Evolutionary conservation across 345 rosid species (phyloP).

Genomic region (Salix dunnii): DNA sequence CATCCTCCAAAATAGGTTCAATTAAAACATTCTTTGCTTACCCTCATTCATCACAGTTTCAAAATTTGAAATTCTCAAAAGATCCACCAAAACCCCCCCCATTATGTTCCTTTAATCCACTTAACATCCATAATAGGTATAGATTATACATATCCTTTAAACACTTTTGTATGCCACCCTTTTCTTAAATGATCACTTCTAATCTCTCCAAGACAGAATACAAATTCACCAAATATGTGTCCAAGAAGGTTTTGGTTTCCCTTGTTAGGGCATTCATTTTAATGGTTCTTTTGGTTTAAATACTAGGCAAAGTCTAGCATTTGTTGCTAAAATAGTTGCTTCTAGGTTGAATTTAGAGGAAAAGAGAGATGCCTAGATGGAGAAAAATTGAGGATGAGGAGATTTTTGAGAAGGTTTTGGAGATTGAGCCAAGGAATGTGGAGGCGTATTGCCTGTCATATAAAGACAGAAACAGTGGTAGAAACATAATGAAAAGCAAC

Average conservation of each 20-base stretch:
- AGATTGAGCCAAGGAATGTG: slow-evolving; percentile 62
- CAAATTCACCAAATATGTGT: slow-evolving; percentile 16
- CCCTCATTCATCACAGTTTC: not conserved
- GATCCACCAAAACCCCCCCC: slow-evolving; percentile 7
- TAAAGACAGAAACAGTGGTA: too few relatives aligned
- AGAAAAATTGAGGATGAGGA: slow-evolving; percentile 41
- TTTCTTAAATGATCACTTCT: slow-evolving; percentile 19
- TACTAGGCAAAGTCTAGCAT: slow-evolving; percentile 46
- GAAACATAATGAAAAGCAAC: too few relatives aligned
- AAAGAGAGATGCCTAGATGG: slow-evolving; percentile 33
- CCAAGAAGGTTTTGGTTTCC: slow-evolving; percentile 40
- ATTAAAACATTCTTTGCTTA: slow-evolving; percentile 7
- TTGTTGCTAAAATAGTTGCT: slow-evolving; percentile 25
- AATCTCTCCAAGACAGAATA: slow-evolving; percentile 13
- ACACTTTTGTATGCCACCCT: slow-evolving; percentile 13
- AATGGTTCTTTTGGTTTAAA: slow-evolving; percentile 37
- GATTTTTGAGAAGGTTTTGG: slow-evolving; percentile 60
- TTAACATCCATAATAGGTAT: slow-evolving; percentile 8
- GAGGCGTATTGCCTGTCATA: too few relatives aligned
- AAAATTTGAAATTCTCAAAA: slow-evolving; percentile 6
- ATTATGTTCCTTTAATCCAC: not conserved
- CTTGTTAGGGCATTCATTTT: slow-evolving; percentile 61
- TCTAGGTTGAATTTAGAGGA: slow-evolving; percentile 23
- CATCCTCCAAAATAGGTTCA: slow-evolving; percentile 13
- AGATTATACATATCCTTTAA: slow-evolving; percentile 20